A percentile compares a stretch with the other conserved stretches of the same genome.
These are phyloP conservation scores for Bipolaris oryzae DNA, from an alignment of 2,329 filamentous ascomycete genomes.

Conservation along the genomic window DNA sequence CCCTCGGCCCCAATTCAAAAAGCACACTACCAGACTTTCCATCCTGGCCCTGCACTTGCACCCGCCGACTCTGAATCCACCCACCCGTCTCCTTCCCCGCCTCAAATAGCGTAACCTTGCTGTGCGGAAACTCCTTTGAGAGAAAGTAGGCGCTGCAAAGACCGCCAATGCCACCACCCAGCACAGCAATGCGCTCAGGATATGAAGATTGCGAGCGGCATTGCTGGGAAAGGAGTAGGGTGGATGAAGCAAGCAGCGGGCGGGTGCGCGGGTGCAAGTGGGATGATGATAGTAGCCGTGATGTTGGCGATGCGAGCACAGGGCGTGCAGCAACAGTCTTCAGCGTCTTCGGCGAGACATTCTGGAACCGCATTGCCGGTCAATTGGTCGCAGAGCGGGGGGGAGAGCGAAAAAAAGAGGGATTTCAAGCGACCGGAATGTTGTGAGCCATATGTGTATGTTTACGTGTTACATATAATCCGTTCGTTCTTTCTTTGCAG, in stretches of 20 bases:
- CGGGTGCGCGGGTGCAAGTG: not conserved
- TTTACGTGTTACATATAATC: not conserved
- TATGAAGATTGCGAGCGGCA: constrained; percentile 28
- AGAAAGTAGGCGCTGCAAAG: constrained; percentile 70
- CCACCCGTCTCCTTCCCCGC: constrained; percentile 73
- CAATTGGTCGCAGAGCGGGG: constrained; percentile 19
- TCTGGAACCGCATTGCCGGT: constrained; percentile 47
- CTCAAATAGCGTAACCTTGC: constrained; percentile 83
- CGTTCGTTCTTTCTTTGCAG: no score
- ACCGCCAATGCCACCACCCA: constrained; percentile 60
- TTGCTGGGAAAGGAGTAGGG: constrained; percentile 14
- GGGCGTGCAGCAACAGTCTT: constrained; percentile 32
- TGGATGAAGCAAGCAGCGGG: constrained; percentile 25
- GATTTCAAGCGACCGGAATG: constrained; percentile 8
- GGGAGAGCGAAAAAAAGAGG: no score
- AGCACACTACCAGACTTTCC: constrained; percentile 56
- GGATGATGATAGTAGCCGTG: not conserved
- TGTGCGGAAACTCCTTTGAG: constrained; percentile 67
- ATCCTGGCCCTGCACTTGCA: constrained; percentile 64
- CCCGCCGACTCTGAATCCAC: constrained; percentile 75
- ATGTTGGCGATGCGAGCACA: constrained; percentile 25
- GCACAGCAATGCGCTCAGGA: constrained; percentile 54
- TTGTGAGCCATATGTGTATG: constrained; percentile 3
- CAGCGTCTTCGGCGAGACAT: constrained; percentile 43
- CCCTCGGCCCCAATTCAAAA: constrained; percentile 85